These are phyloP conservation scores for Eimeria acervulina DNA, from an alignment of 169 alveolate genomes.

Conservation along the genomic window DNA sequence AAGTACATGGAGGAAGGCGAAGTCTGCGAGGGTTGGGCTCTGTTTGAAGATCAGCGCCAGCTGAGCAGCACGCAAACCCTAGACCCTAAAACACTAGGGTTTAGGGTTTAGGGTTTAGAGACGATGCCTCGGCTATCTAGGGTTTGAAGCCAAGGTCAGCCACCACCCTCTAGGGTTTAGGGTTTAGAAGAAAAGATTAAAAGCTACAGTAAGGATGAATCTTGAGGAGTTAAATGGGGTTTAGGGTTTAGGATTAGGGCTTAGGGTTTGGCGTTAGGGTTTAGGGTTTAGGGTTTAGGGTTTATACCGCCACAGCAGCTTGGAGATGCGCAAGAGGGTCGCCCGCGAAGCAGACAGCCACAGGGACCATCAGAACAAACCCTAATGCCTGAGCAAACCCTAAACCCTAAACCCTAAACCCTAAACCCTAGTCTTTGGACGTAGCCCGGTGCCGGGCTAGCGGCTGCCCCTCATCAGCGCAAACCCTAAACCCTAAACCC, in stretches of 20 bases:
- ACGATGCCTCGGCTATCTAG: too few relatives aligned
- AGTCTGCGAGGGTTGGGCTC: constrained; percentile 19
- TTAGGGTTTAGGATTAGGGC: too few relatives aligned
- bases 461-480: too few relatives aligned
- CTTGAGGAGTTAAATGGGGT: too few relatives aligned
- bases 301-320: constrained; percentile 9
- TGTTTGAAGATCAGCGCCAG: not conserved
- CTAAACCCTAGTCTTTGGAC: too few relatives aligned
- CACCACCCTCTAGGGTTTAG: not conserved
- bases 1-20: too few relatives aligned
- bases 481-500: constrained; percentile 4
- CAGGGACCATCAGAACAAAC: not conserved
- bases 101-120: too few relatives aligned
- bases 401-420: constrained; percentile 1
- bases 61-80: not conserved
- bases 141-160: too few relatives aligned
- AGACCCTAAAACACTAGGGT: not conserved
- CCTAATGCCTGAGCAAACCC: not conserved
- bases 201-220: too few relatives aligned
- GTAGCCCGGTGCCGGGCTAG: too few relatives aligned
- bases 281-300: constrained; percentile 9
- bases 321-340: constrained; percentile 13
- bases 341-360: constrained; percentile 8
- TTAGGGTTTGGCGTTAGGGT: not conserved
- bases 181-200: too few relatives aligned